Evolutionary conservation across 495 filamentous ascomycete species (phyloP).

Genomic region (Letharia columbiana): DNA sequence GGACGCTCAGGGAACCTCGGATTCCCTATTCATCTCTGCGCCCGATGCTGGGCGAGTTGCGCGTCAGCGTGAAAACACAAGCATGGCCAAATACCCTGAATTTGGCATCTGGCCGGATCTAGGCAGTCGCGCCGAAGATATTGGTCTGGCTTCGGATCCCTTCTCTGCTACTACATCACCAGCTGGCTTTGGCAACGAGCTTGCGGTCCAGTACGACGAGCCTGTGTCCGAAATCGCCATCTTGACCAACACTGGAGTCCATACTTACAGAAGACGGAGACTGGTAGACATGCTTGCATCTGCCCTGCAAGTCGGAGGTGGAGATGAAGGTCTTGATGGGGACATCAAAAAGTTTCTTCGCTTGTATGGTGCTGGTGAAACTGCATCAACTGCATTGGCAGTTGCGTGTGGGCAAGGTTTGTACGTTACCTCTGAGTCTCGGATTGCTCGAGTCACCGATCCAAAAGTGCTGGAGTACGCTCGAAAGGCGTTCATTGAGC

Average conservation of each 20-base stretch:
- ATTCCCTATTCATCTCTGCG: slow-evolving; percentile 73
- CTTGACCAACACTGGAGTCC: slow-evolving; percentile 80
- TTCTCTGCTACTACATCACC: slow-evolving; percentile 62
- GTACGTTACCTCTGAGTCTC: slow-evolving; percentile 61
- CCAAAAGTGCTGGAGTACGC: slow-evolving; percentile 74
- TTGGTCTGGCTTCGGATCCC: slow-evolving; percentile 63
- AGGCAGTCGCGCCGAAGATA: slow-evolving; percentile 59
- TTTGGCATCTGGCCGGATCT: slow-evolving; percentile 67
- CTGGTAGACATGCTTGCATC: slow-evolving; percentile 90
- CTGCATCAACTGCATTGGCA: slow-evolving; percentile 80
- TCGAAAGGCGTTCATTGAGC: slow-evolving; percentile 78
- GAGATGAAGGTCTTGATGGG: slow-evolving; percentile 69
- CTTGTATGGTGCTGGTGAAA: slow-evolving; percentile 77
- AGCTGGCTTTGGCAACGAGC: slow-evolving; percentile 84
- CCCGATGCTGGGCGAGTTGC: slow-evolving; percentile 79
- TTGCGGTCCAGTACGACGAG: slow-evolving; percentile 87
- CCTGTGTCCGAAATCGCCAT: slow-evolving; percentile 75
- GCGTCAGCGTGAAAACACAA: slow-evolving; percentile 43
- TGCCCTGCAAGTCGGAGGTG: slow-evolving; percentile 58
- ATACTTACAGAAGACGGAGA: slow-evolving; percentile 70
- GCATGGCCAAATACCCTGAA: slow-evolving; percentile 50
- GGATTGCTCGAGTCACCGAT: slow-evolving; percentile 64
- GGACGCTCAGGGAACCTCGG: slow-evolving; percentile 37
- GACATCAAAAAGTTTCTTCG: slow-evolving; percentile 74
- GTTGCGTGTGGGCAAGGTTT: slow-evolving; percentile 91